Conservation (phyloP, 2,329 filamentous ascomycete genomes). For the Trichoderma aggressivum region DNA sequence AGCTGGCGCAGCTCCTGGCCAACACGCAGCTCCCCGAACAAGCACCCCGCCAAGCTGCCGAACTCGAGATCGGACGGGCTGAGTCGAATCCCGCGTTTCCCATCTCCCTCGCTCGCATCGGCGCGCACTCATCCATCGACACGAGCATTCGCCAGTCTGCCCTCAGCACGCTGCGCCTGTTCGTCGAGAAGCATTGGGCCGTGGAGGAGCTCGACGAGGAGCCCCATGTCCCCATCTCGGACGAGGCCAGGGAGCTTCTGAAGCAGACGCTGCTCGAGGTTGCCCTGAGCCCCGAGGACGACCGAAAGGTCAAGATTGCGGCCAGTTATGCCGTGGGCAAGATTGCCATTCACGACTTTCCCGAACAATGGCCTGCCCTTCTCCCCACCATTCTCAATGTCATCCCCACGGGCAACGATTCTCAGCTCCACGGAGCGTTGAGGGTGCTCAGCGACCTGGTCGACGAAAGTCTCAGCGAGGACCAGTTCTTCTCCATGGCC, state of each 20-base stretch:
- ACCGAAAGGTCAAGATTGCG: conserved; percentile 84
- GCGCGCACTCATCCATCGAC: conserved; percentile 69
- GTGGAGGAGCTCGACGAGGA: conserved; percentile 66
- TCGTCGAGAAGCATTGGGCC: conserved; percentile 83
- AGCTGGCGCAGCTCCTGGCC: conserved; percentile 82
- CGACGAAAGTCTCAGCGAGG: conserved; percentile 88
- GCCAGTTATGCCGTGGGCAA: conserved; percentile 82
- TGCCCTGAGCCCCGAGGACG: conserved; percentile 67
- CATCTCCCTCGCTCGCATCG: conserved; percentile 74
- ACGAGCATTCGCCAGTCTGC: conserved; percentile 78
- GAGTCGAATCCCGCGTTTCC: conserved; percentile 71
- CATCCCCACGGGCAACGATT: conserved; percentile 71
- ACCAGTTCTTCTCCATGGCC: conserved; percentile 90
- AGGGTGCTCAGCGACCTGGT: conserved; percentile 86
- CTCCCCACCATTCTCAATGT: conserved; percentile 75
- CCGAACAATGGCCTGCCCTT: conserved; percentile 89
- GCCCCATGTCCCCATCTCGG: conserved; percentile 62
- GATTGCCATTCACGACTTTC: conserved; percentile 90
- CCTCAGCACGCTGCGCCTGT: conserved; percentile 73
- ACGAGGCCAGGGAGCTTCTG: conserved; percentile 70
- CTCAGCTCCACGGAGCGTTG: conserved; percentile 82
- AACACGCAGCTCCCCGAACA: conserved; percentile 79
- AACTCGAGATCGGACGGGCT: conserved; percentile 73
- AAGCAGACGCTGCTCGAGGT: conserved; percentile 73
- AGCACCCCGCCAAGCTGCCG: conserved; percentile 77